Evolutionary conservation across 2,329 filamentous ascomycete genomes (phyloP).

Genomic region (Raffaelea arxii): DNA sequence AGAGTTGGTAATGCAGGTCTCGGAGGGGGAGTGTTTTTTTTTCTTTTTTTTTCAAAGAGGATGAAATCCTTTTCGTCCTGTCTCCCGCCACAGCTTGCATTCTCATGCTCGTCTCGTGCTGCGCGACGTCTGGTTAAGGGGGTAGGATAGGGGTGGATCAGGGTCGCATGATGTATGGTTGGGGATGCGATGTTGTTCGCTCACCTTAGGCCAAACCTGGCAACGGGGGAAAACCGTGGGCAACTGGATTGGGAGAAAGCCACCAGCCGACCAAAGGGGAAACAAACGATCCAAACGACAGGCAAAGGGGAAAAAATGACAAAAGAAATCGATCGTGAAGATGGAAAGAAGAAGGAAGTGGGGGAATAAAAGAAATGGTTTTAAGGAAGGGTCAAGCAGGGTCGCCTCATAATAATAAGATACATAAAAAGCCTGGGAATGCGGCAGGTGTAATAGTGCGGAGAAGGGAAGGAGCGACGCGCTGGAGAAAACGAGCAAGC

Average conservation of each 20-base stretch:
- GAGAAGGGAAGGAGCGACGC: constrained; percentile 10
- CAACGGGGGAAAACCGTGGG: neutral
- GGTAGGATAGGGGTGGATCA: neutral
- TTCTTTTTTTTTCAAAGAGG: too few relatives aligned
- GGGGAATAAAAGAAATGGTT: neutral
- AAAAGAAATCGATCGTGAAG: neutral
- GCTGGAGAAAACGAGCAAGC: constrained; percentile 3
- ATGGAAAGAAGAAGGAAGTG: neutral
- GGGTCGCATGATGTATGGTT: neutral
- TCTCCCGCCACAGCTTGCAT: too few relatives aligned
- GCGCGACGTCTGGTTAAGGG: neutral
- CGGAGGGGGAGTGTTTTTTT: too few relatives aligned
- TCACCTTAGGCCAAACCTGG: neutral
- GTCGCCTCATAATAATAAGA: too few relatives aligned
- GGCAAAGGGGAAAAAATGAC: neutral
- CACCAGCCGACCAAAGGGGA: neutral
- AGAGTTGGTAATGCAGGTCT: too few relatives aligned
- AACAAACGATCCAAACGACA: neutral
- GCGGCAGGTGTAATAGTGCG: too few relatives aligned
- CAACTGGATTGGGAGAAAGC: neutral
- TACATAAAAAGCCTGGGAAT: too few relatives aligned
- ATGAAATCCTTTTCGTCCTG: too few relatives aligned
- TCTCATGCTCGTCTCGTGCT: neutral
- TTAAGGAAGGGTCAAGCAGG: too few relatives aligned
- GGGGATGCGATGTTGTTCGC: neutral